Percentiles rank a stretch among this genome's conserved stretches.
Evolutionary conservation across 805 yeast species (phyloP).

Genomic region (Candida dendrica): DNA sequence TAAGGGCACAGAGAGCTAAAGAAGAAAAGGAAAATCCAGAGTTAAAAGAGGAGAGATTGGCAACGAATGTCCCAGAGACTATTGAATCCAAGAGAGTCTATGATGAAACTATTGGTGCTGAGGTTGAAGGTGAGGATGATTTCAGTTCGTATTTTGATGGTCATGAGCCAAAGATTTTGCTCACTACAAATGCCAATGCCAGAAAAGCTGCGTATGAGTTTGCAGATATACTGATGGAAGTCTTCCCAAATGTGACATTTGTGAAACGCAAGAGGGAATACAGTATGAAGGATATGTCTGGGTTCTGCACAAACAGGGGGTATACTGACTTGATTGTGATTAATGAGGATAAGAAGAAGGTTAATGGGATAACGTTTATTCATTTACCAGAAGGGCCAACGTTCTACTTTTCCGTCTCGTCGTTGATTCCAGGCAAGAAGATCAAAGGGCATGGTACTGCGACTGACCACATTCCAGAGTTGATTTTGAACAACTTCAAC

Average conservation of each 20-base stretch:
- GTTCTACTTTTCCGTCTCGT: constrained; percentile 79
- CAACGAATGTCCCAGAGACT: constrained; percentile 19
- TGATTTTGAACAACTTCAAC: constrained; percentile 84
- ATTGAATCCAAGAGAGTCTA: constrained; percentile 22
- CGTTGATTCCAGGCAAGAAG: constrained; percentile 65
- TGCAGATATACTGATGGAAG: constrained; percentile 77
- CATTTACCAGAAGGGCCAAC: constrained; percentile 96
- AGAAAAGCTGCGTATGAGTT: constrained; percentile 83
- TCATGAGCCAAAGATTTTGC: constrained; percentile 66
- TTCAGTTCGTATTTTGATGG: constrained; percentile 21
- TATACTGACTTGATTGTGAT: constrained; percentile 84
- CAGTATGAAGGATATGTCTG: constrained; percentile 80
- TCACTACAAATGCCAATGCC: constrained; percentile 87
- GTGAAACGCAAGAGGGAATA: constrained; percentile 83
- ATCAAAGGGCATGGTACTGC: constrained; percentile 87
- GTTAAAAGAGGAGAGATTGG: constrained; percentile 68
- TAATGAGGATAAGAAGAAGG: constrained; percentile 89
- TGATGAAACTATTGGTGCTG: constrained; percentile 20
- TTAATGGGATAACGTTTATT: constrained; percentile 86
- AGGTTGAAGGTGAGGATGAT: constrained; percentile 23
- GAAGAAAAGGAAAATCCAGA: constrained; percentile 83
- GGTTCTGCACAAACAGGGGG: constrained; percentile 71
- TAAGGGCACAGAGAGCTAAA: constrained; percentile 76
- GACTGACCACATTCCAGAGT: constrained; percentile 86
- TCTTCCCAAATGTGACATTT: constrained; percentile 80